Base-by-base conservation (phyloP, 2,329 filamentous ascomycete genomes). In the Macrophomina tecta region DNA sequence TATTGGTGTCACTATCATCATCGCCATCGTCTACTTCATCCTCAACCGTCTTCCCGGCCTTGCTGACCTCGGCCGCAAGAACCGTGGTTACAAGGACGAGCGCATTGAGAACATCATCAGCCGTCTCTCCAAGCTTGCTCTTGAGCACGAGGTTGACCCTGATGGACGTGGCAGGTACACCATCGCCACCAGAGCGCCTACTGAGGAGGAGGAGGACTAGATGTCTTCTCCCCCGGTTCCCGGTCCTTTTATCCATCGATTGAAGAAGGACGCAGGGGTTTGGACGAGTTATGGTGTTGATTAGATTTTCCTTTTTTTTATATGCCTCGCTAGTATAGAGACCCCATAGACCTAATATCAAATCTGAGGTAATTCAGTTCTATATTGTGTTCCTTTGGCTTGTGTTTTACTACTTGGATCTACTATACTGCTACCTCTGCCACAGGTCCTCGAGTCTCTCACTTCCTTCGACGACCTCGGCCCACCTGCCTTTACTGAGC, bases 81-180 rank as follows among this genome's bases (percentile, higher is more conserved):
- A 87, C 79, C 84, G 88, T 72, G 84, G 81, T 74, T 79, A 82
- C 73, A 85, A 86, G 80, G 87, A 90, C 75, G 88, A 86, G 69
- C 81, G 85, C 69, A 86, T 89, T 76, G 87, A 90, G 83, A 89
- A 90, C 80, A 86, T 89, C 78, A 84, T 90, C 72, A 84, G 83
- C 58, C 86, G 87, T 70, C 83, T 90, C 69, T 86, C 85, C 81
- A 89, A 89, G 82, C 80, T 90, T 69, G 85, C 87, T 42, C 77
- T 89, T 71, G 84, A 86, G 79, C 86, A 89, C 77, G 84, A 87
- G 75, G 76, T 73, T 61, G 85, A 86, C 72, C 82, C 82, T 72
- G 73, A 81, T 70, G 81, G 79, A 61, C 77, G 76, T 61, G 76
- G 77, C 70, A 76, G 82, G 64, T 85, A 80, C 74, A 73, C 79